A percentile compares a stretch with the other conserved stretches of the same genome.
Conservation (phyloP, 768 basidiomycete genomes). For the Tylopilus subfusipes region DNA sequence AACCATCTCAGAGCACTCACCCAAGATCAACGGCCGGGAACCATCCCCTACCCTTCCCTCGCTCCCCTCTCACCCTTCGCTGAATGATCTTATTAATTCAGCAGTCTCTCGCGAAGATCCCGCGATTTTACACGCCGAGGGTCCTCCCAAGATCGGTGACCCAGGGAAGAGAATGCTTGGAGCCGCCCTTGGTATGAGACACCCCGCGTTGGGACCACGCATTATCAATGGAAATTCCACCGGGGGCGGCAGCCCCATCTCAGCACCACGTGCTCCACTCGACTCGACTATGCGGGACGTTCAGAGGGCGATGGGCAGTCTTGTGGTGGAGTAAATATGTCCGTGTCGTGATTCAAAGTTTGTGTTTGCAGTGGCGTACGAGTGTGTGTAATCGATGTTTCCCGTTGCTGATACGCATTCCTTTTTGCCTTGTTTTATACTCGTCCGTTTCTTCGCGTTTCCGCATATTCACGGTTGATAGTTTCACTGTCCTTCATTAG, state of each 20-base stretch:
- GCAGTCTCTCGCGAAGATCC: slow-evolving; percentile 59
- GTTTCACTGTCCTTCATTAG: slow-evolving; percentile 29
- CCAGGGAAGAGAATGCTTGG: slow-evolving; percentile 89
- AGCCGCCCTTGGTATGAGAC: slow-evolving; percentile 78
- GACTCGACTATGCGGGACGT: slow-evolving; percentile 64
- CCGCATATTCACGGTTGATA: slow-evolving; percentile 17
- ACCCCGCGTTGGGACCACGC: slow-evolving; percentile 68
- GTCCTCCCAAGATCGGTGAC: slow-evolving; percentile 83
- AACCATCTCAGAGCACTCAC: slow-evolving; percentile 51
- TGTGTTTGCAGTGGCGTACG: slow-evolving; percentile 16
- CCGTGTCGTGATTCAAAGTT: slow-evolving; percentile 7
- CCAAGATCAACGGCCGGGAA: slow-evolving; percentile 51
- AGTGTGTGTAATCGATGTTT: slow-evolving; percentile 23
- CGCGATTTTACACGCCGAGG: slow-evolving; percentile 51
- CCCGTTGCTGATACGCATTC: slow-evolving; percentile 18
- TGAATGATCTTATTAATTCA: slow-evolving; percentile 81
- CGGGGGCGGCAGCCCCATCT: slow-evolving; percentile 31
- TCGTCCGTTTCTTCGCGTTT: slow-evolving; percentile 9
- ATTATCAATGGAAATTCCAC: slow-evolving; percentile 41
- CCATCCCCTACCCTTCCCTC: slow-evolving; percentile 80
- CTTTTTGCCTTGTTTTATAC: slow-evolving; percentile 19
- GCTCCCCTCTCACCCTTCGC: slow-evolving; percentile 77
- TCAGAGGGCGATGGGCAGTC: slow-evolving; percentile 72
- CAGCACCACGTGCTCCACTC: slow-evolving; percentile 35
- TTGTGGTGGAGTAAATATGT: slow-evolving; percentile 63